A percentile compares a stretch with the other conserved stretches of the same genome.
These are phyloP conservation scores for Nakaseomyces kungkrabaensis DNA, from an alignment of 1,139 yeast genomes.

Conservation along the genomic window DNA sequence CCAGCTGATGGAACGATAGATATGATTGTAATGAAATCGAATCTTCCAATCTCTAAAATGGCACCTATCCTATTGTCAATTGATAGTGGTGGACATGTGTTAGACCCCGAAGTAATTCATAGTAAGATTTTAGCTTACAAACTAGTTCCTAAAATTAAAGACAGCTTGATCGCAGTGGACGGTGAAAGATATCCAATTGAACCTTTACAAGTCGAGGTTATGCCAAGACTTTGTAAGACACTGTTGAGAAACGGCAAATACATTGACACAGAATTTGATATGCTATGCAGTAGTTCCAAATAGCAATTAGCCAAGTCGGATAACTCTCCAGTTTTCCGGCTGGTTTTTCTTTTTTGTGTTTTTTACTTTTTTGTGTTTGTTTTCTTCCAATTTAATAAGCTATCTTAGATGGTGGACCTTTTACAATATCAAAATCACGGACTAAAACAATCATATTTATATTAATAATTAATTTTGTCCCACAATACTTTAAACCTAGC, in stretches of 20 bases:
- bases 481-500: not conserved
- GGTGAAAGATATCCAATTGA: conserved; percentile 78
- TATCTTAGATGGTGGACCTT: not conserved
- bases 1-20: conserved; percentile 88
- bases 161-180: conserved; percentile 68
- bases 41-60: conserved; percentile 46
- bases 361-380: conserved; percentile 1
- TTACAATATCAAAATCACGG: not conserved
- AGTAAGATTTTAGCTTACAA: conserved; percentile 70
- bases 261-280: conserved; percentile 29
- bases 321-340: not conserved
- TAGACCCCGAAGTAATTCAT: conserved; percentile 56
- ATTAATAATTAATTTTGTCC: not conserved
- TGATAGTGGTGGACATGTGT: conserved; percentile 73
- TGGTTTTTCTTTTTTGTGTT: conserved; percentile 3
- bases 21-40: conserved; percentile 57
- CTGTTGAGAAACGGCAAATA: conserved; percentile 32
- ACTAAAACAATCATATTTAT: not conserved
- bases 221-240: conserved; percentile 39
- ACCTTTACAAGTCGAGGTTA: conserved; percentile 74
- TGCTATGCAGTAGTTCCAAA: conserved; percentile 11
- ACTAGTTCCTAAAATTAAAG: conserved; percentile 50
- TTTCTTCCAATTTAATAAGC: not conserved
- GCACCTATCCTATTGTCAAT: conserved; percentile 49
- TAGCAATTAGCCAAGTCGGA: conserved; percentile 1